Percentiles rank a stretch among this genome's conserved stretches.
phyloP scores from a whole-genome alignment of 148 eudicot species.

The Hydrangea macrophylla region DNA sequence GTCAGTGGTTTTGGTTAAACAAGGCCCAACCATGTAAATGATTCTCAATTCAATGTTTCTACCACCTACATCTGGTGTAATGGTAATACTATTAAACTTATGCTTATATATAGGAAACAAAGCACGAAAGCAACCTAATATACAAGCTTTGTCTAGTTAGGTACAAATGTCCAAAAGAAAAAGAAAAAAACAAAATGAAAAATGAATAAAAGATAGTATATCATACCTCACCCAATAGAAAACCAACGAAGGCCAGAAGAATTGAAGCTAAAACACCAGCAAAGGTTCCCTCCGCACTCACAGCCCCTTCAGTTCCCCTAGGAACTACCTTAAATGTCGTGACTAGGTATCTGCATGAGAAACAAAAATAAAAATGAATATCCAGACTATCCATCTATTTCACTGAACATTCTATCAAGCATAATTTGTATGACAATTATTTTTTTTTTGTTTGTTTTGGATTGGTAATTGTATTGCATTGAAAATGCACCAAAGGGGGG shows the following conservation, averaged over 20 bases:
- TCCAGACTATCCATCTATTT: neutral
- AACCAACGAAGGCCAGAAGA: slow-evolving; percentile 68
- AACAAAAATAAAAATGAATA: neutral
- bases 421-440: neutral
- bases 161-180: no score
- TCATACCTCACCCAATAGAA: slow-evolving; percentile 61
- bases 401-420: neutral
- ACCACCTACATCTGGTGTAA: neutral
- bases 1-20: neutral
- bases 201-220: neutral
- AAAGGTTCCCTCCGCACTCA: slow-evolving; percentile 86
- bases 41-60: neutral
- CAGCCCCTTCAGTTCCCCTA: slow-evolving; percentile 95
- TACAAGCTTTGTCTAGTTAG: no score
- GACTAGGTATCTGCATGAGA: slow-evolving; percentile 66
- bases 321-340: slow-evolving; percentile 91
- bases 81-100: neutral
- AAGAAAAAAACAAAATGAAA: neutral
- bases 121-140: neutral
- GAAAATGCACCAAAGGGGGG: no score
- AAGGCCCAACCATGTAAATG: neutral
- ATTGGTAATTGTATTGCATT: no score
- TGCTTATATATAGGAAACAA: neutral
- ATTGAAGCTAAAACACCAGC: slow-evolving; percentile 82
- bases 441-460: no score